Evolutionary conservation across 164 flowering plant species (phyloP), one percentile per base, ranked within the genome.

Genomic region (Piper betle): DNA sequence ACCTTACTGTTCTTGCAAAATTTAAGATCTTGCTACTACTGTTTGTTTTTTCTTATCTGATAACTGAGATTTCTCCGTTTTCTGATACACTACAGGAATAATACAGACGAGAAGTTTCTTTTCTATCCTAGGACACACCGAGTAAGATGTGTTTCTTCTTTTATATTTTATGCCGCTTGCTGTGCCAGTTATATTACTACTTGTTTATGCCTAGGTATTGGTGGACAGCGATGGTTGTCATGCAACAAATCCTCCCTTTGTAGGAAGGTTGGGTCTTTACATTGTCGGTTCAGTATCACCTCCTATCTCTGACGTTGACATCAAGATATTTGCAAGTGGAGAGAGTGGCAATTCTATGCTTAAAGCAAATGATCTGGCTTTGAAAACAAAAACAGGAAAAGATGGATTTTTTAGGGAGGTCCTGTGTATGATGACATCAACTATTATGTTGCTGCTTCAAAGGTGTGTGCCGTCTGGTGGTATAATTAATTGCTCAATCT

Each of bases 231-330:
- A 82, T 82, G 91, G 93, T 60, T 94, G 99, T 66, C 97, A 94
- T 83, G 73, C 80, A 75, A 43, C 80, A 38, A 63, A 86, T 66
- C 77, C 84, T 63, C 67, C 80, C 61, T 86, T 88, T 74, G 69
- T 76, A 72, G 93, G 91, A 64, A 84, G 96, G 38, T 59, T 68
- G 64, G 99, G 99, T 15, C 67, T 85, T 54, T 91, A 94, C 65
- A 77, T 88, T 65, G 82, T 86, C 74, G 99, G 99, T 64, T 84
- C 97, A 59, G 93, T 91, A 71, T 79, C 92, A 42, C 97, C 99
- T 25, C 83, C 99, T 55, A 75, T 87, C 70, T 70, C 88, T 66
- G 93, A 79, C 69, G 97, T 94, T 56, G 42, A 74, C 63, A 72
- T 91, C 66, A 79, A 73, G 72, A 68, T 88, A 55, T 25, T 81